Conservation (phyloP, 371 early-diverging fungal species). For the Lichtheimia hyalospora region DNA sequence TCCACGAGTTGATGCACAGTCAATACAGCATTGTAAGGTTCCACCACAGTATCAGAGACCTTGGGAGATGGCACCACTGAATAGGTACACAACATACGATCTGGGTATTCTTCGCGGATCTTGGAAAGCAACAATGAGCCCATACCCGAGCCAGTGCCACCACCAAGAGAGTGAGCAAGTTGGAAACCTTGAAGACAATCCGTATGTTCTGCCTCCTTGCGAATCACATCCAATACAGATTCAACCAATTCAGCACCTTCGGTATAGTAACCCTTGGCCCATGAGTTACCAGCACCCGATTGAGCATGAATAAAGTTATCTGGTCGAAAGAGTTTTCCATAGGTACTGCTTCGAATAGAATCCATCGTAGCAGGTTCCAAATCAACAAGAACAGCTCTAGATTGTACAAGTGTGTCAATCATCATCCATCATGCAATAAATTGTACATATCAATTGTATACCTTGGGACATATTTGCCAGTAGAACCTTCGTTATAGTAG, state of each 20-base stretch:
- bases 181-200: constrained; percentile 94
- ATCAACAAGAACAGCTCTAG: constrained; percentile 97
- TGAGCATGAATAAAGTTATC: constrained; percentile 90
- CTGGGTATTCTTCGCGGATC: constrained; percentile 93
- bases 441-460: constrained; percentile 38
- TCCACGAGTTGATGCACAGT: constrained; percentile 90
- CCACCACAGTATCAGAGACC: constrained; percentile 88
- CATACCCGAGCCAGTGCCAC: constrained; percentile 91
- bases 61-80: constrained; percentile 96
- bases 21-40: constrained; percentile 92
- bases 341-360: constrained; percentile 77
- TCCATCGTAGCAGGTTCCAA: constrained; percentile 99
- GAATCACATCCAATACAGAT: constrained; percentile 81
- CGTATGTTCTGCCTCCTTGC: constrained; percentile 86
- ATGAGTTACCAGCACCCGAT: constrained; percentile 92
- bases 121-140: constrained; percentile 86
- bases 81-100: constrained; percentile 93
- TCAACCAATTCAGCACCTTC: constrained; percentile 93
- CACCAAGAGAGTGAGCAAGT: constrained; percentile 87
- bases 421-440: constrained; percentile 33
- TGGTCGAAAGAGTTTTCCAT: constrained; percentile 82
- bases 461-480: constrained; percentile 88
- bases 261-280: constrained; percentile 95
- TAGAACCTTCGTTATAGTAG: constrained; percentile 92
- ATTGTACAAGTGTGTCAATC: constrained; percentile 28